Base-by-base conservation (phyloP, 2,329 filamentous ascomycete species). In the Ceratocystiopsis sp. region DNA sequence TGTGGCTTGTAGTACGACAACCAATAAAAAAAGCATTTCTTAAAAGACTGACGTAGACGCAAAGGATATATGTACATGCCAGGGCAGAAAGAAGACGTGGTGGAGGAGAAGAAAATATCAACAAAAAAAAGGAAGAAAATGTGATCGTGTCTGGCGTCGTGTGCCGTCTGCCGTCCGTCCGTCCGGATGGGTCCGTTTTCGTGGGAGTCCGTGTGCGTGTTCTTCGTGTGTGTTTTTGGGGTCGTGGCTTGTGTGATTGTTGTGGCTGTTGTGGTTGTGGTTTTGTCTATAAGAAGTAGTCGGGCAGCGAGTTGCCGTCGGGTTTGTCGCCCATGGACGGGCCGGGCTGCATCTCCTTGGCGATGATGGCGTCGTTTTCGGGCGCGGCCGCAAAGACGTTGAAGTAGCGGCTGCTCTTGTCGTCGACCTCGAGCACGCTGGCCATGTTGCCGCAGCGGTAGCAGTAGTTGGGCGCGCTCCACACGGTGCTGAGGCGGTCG, bases 311-410 rank as follows among this genome's bases (percentile, higher is more conserved):
- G 43, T 64, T 76, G 3, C 69, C 70, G 48, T 78, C 75, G 3
- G 68, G 69, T n/a, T 86, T 86, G 46, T 91, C 84, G 37, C 21
- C 17, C 7, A 11, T 16, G 4, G 35, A 44, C 29, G 39, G 21
- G 37, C 18, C 35, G 47, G 79, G 74, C 59, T 91, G 84, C 55
- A 82, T 72, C 57, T 95, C 86, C 55, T 93, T 83, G 58, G 93
- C 83, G 52, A 80, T 65, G 25, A 29, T 11, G 25, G 25, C 25
- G 58, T 96, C 89, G 55, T 98, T 94, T 61, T 98, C 91, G 3
- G 91, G 91, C 25, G 91, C 89, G 4, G 91, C 91, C 45, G 93
- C 85, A 59, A 98, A 98, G 19, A 96, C 87, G 58, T 98, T 98
- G 68, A 96, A 98, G 61, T 84, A 94, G 46, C 89, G 71, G 61